Evolutionary conservation across 192 early-diverging fungal genomes (phyloP).

Genomic region (Backusella tuberculispora): DNA sequence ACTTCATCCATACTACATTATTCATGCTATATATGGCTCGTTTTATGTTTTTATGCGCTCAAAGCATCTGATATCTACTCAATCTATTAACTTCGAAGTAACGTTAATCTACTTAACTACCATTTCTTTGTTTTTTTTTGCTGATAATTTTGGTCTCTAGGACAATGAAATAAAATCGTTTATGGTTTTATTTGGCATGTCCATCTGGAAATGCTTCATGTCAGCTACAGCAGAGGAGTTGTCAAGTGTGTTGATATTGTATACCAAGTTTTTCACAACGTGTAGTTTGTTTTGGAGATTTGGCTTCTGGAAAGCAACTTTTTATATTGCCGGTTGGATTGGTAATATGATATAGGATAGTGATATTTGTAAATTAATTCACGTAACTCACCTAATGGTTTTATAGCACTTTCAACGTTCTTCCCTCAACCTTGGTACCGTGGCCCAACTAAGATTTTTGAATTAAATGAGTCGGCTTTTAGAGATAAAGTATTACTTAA

Average conservation of each 20-base stretch:
- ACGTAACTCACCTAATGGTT: slow-evolving; percentile 16
- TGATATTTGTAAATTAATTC: not conserved
- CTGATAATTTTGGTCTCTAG: slow-evolving; percentile 10
- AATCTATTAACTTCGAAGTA: slow-evolving; percentile 28
- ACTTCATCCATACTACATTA: slow-evolving; percentile 47
- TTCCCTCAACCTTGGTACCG: slow-evolving; percentile 59
- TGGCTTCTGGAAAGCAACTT: slow-evolving; percentile 43
- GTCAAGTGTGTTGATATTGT: slow-evolving; percentile 47
- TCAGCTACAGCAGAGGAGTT: slow-evolving; percentile 55
- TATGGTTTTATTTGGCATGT: slow-evolving; percentile 19
- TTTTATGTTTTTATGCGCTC: slow-evolving; percentile 24
- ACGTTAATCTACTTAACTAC: not conserved
- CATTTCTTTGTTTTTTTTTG: not conserved
- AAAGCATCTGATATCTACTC: not conserved
- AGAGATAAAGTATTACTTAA: slow-evolving; percentile 30
- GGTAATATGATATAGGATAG: slow-evolving; percentile 28
- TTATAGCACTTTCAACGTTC: slow-evolving; percentile 27
- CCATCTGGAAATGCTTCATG: slow-evolving; percentile 36
- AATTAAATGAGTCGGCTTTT: slow-evolving; percentile 39
- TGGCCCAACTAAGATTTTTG: slow-evolving; percentile 51
- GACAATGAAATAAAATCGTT: slow-evolving; percentile 26
- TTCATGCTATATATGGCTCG: slow-evolving; percentile 36
- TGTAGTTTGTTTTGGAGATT: slow-evolving; percentile 44
- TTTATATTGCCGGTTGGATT: slow-evolving; percentile 45
- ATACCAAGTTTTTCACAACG: slow-evolving; percentile 48